A percentile compares a stretch with the other conserved stretches of the same genome.
Conservation (phyloP, 2,329 filamentous ascomycete species). For the Hypomyces perniciosus region DNA sequence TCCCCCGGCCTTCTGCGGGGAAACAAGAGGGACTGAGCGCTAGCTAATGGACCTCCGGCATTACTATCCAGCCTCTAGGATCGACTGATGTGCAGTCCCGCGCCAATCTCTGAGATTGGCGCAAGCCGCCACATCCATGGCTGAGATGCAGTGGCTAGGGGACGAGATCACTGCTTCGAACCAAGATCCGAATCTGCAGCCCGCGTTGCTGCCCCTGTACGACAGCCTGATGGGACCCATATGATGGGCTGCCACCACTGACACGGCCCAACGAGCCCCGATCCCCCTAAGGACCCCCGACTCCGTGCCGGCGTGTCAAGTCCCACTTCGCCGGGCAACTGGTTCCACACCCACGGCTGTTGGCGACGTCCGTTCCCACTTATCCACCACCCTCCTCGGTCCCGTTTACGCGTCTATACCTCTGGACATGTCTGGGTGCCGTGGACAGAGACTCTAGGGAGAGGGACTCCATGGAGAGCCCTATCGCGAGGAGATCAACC, state of each 20-base stretch:
- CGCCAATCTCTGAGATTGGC: constrained; percentile 1
- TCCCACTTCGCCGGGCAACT: constrained; percentile 11
- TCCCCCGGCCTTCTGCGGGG: background rate
- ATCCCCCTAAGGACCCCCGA: constrained; percentile 2
- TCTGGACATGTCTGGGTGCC: background rate
- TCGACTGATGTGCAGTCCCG: background rate
- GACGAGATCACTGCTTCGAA: constrained; percentile 4
- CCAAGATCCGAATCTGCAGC: constrained; percentile 9
- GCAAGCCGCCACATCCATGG: constrained; percentile 3
- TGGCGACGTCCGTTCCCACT: constrained; percentile 6
- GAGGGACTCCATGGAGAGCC: too few relatives aligned
- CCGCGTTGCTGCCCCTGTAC: too few relatives aligned
- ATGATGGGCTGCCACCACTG: background rate
- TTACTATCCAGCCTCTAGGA: background rate
- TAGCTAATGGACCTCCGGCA: too few relatives aligned
- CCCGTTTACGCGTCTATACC: background rate
- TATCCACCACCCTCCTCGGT: background rate
- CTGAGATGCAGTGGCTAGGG: constrained; percentile 4
- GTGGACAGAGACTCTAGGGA: too few relatives aligned
- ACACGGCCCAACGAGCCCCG: constrained; percentile 4
- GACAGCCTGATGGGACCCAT: background rate
- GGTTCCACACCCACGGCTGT: constrained; percentile 7
- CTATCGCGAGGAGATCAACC: too few relatives aligned
- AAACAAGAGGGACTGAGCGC: background rate
- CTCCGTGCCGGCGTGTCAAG: constrained; percentile 6